Evolutionary conservation across 2,329 filamentous ascomycete genomes (phyloP).

Genomic region (Cladosporium sp.): DNA sequence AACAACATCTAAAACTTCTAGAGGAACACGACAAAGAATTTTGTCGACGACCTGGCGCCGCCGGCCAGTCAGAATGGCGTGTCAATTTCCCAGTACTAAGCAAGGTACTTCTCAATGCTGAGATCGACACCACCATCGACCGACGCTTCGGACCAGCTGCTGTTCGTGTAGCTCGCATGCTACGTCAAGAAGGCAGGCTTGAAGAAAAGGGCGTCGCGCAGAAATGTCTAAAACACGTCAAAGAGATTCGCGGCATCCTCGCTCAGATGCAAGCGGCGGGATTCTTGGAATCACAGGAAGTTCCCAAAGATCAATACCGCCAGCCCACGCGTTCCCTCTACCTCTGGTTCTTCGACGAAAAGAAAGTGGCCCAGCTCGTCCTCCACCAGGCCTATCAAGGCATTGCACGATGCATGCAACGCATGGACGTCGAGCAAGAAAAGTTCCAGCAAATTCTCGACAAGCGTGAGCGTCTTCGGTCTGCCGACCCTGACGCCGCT

Average conservation of each 20-base stretch:
- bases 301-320: slow-evolving; percentile 80
- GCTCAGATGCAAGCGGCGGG: slow-evolving; percentile 81
- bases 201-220: slow-evolving; percentile 86
- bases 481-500: slow-evolving; percentile 2
- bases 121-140: slow-evolving; percentile 78
- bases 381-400: slow-evolving; percentile 82
- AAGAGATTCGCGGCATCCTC: slow-evolving; percentile 79
- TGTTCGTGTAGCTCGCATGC: slow-evolving; percentile 77
- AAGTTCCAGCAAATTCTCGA: slow-evolving; percentile 69
- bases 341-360: slow-evolving; percentile 84
- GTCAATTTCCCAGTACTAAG: slow-evolving; percentile 76
- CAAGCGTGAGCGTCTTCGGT: slow-evolving; percentile 68
- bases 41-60: slow-evolving; percentile 60
- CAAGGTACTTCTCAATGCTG: slow-evolving; percentile 65
- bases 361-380: slow-evolving; percentile 65
- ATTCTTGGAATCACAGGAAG: slow-evolving; percentile 86
- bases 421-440: slow-evolving; percentile 70
- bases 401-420: slow-evolving; percentile 80
- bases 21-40: slow-evolving; percentile 67
- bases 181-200: slow-evolving; percentile 84
- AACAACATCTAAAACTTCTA: slow-evolving; percentile 69
- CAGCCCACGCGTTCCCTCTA: slow-evolving; percentile 81
- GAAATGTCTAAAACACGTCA: slow-evolving; percentile 76
- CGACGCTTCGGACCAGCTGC: slow-evolving; percentile 72
- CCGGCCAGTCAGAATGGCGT: slow-evolving; percentile 67